Base-by-base conservation (phyloP, 164 flowering plant species). In the Houttuynia cordata region DNA sequence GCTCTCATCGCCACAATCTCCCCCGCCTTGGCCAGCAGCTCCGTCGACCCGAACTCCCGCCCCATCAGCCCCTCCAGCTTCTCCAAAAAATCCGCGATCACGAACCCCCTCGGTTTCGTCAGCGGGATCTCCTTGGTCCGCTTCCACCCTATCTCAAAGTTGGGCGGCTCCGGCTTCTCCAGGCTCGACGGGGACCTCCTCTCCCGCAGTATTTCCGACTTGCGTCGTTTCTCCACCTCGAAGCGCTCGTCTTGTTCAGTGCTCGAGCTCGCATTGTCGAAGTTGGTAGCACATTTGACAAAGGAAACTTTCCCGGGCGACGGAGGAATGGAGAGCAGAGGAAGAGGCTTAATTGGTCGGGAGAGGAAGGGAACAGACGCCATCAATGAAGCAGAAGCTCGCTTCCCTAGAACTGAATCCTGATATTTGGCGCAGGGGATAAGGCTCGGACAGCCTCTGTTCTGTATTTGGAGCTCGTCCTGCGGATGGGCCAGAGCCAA, bases 121-220 rank as follows among this genome's bases (percentile, higher is more conserved):
- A 79, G 14, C 49, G 64, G 57, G 4, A 88, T 82, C 64, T 78
- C 76, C 57, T 86, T 86, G 3, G 90, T 91, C 52, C 94, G 78
- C 71, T 84, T 91, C 97, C 97, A 91, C 6, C 97, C 97, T 1
- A 91, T 76, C 69, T 91, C 87, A 54, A 79, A 82, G 66, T 86
- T 91, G 13, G 76, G 83, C 0, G 96, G 94, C 71, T 86, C 88
- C 0, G 78, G 78, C 58, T 72, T 78, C 22, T 49, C 77, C 0
- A 91, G 52, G 5, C 65, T 78, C 0, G 57, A 51, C 20, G 59
- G 42, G 0, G 78, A 19, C 42, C 68, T 74, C n/a, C 79, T 62
- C 45, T 85, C 85, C 3, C 84, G 76, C 10, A 79, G 58, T 23
- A 89, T 81, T 24, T 74, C 91, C 0, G 91, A 86, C 61, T 68